Percentiles rank a stretch among this genome's conserved stretches.
phyloP scores from a whole-genome alignment of 768 basidiomycete species.

The Vararia minispora region DNA sequence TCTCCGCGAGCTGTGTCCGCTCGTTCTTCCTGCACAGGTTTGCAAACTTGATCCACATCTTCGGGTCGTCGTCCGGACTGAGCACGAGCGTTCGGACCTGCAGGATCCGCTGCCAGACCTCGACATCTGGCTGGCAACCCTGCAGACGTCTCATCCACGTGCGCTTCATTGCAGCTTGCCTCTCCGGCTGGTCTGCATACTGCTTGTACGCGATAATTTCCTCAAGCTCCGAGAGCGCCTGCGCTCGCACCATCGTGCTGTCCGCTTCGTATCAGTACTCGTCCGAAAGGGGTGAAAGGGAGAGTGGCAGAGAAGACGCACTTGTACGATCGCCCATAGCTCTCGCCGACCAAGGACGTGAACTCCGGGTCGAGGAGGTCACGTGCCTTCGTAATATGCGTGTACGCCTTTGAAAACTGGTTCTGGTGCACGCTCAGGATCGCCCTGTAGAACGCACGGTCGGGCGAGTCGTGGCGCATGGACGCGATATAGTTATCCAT shows the following conservation, averaged over 20 bases:
- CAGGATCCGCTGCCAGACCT: conserved; percentile 96
- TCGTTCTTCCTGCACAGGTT: conserved; percentile 95
- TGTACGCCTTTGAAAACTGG: conserved; percentile 83
- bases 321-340: conserved; percentile 97
- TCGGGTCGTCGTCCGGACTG: conserved; percentile 85
- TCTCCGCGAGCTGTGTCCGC: conserved; percentile 90
- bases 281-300: too few relatives aligned
- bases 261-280: too few relatives aligned
- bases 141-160: conserved; percentile 98
- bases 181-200: conserved; percentile 84
- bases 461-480: conserved; percentile 89
- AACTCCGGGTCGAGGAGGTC: conserved; percentile 88
- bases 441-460: conserved; percentile 92
- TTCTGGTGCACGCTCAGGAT: conserved; percentile 95
- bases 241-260: conserved; percentile 93
- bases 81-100: conserved; percentile 93
- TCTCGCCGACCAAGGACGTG: conserved; percentile 86
- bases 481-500: conserved; percentile 96
- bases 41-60: conserved; percentile 99
- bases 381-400: conserved; percentile 86
- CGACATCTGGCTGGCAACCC: conserved; percentile 96
- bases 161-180: conserved; percentile 81
- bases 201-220: conserved; percentile 97
- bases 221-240: conserved; percentile 96
- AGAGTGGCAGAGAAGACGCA: too few relatives aligned